Percentiles rank a stretch among this genome's conserved stretches.
These are phyloP conservation scores for Mycena metata DNA, from an alignment of 768 basidiomycete species.

Conservation along the genomic window DNA sequence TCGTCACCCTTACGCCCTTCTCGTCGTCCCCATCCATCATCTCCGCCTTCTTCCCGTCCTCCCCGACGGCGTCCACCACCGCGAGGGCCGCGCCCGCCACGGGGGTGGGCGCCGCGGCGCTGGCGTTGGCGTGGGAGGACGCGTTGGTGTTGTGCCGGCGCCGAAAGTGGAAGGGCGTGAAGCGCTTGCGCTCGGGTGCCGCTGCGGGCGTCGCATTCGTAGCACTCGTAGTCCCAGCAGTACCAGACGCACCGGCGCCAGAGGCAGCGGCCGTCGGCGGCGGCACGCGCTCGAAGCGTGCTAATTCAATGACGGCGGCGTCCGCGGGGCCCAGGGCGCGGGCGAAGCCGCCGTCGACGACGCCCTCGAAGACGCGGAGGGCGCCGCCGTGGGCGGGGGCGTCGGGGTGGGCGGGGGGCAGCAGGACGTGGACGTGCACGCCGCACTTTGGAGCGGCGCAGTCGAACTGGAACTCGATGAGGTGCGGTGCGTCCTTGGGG, in stretches of 20 bases:
- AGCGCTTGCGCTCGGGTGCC: constrained; percentile 62
- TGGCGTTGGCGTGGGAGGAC: constrained; percentile 53
- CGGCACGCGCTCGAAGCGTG: constrained; percentile 68
- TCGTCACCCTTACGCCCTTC: constrained; percentile 84
- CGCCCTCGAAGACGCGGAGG: constrained; percentile 70
- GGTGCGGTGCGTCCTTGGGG: constrained; percentile 70
- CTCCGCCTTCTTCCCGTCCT: constrained; percentile 50
- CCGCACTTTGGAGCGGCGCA: constrained; percentile 89
- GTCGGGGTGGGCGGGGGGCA: constrained; percentile 75
- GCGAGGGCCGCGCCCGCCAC: constrained; percentile 76
- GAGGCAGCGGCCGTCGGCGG: too few relatives aligned
- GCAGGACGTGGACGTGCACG: constrained; percentile 82
- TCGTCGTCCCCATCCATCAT: constrained; percentile 59
- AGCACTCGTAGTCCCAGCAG: constrained; percentile 41
- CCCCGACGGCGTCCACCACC: constrained; percentile 75
- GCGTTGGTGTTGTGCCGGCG: constrained; percentile 56
- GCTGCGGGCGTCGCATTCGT: constrained; percentile 28
- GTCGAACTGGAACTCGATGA: constrained; percentile 93
- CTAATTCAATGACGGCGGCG: constrained; percentile 85
- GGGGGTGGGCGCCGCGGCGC: constrained; percentile 11
- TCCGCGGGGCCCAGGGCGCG: constrained; percentile 80
- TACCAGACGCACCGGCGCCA: too few relatives aligned
- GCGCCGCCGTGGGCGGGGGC: constrained; percentile 54
- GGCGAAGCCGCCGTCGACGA: constrained; percentile 88
- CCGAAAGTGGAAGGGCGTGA: constrained; percentile 77